phyloP scores from a whole-genome alignment of 164 flowering plant species.

The Nelumbo lutea region DNA sequence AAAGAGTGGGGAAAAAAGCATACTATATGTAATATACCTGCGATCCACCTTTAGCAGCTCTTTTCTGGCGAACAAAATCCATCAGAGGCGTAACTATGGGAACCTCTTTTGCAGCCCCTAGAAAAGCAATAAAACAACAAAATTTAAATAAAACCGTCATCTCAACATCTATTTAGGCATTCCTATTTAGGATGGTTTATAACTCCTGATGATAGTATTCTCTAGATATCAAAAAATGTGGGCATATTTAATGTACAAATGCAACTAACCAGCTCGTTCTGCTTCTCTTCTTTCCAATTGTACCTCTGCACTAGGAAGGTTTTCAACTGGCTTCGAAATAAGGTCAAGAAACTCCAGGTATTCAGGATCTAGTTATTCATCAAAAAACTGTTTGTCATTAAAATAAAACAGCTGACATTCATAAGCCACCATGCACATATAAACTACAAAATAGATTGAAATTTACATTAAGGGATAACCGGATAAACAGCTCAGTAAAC shows the following conservation, averaged over 20 bases:
- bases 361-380: conserved; percentile 66
- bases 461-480: neutral
- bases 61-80: conserved; percentile 85
- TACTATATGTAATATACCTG: conserved; percentile 39
- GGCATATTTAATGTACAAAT: neutral
- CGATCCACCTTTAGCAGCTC: conserved; percentile 75
- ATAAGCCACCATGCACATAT: neutral
- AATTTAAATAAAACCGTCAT: neutral
- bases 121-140: conserved; percentile 8
- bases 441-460: neutral
- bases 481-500: neutral
- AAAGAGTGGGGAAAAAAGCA: neutral
- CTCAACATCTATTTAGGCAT: neutral
- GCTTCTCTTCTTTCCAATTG: conserved; percentile 90
- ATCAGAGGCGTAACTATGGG: conserved; percentile 78
- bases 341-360: conserved; percentile 84
- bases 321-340: conserved; percentile 80
- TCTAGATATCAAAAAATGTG: neutral
- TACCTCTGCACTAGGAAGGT: conserved; percentile 95
- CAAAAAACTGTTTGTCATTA: conserved; percentile 23
- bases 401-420: conserved; percentile 4
- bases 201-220: neutral
- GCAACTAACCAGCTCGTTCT: conserved; percentile 68
- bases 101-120: conserved; percentile 65
- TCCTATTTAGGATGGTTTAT: neutral